Base-by-base conservation (phyloP, 306 rosid species). In the Quercus wislizeni region DNA sequence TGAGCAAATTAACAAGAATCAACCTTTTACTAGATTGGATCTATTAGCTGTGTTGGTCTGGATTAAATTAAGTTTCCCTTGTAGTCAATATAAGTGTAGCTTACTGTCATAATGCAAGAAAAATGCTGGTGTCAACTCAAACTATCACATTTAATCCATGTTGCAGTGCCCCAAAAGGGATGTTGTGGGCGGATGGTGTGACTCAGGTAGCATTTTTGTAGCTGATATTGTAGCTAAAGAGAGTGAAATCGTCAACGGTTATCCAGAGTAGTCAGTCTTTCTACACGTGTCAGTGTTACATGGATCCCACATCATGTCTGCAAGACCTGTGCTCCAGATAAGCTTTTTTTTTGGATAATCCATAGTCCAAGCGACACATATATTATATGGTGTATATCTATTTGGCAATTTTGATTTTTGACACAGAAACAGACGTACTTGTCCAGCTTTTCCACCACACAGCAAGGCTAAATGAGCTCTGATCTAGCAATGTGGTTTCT, bases 121-220 rank as follows among this genome's bases (percentile, higher is more conserved):
- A 31, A 62, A 62, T 55, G 65, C 74, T 38, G 10, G 57, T 57
- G 70, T 28, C 57, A 20, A 82, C 74, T 83, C 77, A 83, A 71
- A 76, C 57, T 61, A 49, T 13, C 25, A 1, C 27, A 19, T 71
- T 71, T 57, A 21, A 38, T 15, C 63, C 61, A 12, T 78, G 33
- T 86, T 88, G 80, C 93, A 94, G 98, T 82, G 96, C 88, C 79
- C 78, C 76, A 80, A 85, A 75, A 87, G 84, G 84, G 98, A 92
- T 85, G 86, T 94, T 81, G 62, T 94, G 74, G 96, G 97, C 57
- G 97, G 98, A 81, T 94, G 97, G 97, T 89, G 94, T 57, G 98
- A 92, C 81, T 88, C 97, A 1, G 97, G 97, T 70, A 91, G 94
- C 87, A 81, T 92, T 74, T 89, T 94, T 77, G 80, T 91, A 73